phyloP scores from a whole-genome alignment of 805 yeast genomes.

The Metschnikowia shivogae region DNA sequence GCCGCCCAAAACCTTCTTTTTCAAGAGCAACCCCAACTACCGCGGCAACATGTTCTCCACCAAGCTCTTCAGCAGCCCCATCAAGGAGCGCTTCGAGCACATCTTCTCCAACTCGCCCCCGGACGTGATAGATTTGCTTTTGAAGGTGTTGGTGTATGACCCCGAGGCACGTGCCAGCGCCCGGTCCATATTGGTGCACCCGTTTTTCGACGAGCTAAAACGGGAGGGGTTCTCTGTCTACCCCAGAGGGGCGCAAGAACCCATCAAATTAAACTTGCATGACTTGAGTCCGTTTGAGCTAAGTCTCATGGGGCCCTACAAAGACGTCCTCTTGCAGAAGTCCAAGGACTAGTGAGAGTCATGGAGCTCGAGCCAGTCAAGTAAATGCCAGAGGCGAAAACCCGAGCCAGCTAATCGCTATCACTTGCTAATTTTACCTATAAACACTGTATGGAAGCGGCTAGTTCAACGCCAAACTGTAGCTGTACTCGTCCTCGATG shows the following conservation, averaged over 20 bases:
- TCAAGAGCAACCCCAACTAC: conserved; percentile 69
- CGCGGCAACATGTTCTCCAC: conserved; percentile 70
- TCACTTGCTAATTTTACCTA: not conserved
- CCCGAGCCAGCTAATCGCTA: not conserved
- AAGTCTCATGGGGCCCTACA: conserved; percentile 42
- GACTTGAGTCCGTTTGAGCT: conserved; percentile 70
- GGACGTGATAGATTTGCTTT: conserved; percentile 79
- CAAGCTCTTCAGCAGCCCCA: conserved; percentile 54
- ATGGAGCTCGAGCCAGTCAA: not conserved
- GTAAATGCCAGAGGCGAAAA: too few relatives aligned
- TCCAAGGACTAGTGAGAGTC: not conserved
- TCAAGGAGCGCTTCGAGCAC: conserved; percentile 45
- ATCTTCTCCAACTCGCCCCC: conserved; percentile 67
- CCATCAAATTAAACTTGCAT: conserved; percentile 47
- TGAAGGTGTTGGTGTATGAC: conserved; percentile 80
- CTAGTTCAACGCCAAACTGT: conserved; percentile 69
- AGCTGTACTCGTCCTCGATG: conserved; percentile 93
- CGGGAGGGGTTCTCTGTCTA: conserved; percentile 46
- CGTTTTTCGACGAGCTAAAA: conserved; percentile 84
- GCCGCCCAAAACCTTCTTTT: conserved; percentile 66
- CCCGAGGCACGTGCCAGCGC: conserved; percentile 83
- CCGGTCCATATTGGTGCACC: conserved; percentile 77
- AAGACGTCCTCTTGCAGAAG: conserved; percentile 27
- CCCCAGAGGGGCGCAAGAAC: conserved; percentile 49
- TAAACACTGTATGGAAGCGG: not conserved